Conservation (phyloP, 306 rosid species). For the Cajanus cajan region DNA sequence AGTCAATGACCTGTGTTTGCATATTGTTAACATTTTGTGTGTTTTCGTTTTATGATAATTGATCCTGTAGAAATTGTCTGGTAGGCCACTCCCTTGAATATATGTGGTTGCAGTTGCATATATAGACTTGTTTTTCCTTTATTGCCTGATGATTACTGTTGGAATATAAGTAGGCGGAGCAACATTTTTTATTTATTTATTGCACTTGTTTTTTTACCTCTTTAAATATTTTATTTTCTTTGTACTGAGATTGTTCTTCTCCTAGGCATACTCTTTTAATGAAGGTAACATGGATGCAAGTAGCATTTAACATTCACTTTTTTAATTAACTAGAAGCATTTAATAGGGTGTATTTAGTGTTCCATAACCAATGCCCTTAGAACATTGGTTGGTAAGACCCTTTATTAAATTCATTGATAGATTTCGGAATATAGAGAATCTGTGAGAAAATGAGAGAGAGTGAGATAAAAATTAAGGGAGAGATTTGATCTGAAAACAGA, state of each 20-base stretch:
- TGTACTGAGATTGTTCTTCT: neutral
- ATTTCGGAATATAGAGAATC: neutral
- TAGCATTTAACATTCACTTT: neutral
- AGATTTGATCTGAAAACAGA: neutral
- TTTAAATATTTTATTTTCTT: neutral
- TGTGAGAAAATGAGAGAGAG: neutral
- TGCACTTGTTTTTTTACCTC: neutral
- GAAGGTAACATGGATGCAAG: neutral
- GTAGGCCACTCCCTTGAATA: neutral
- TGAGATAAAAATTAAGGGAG: neutral
- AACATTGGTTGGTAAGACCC: neutral
- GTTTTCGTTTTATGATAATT: constrained; percentile 17
- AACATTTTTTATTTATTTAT: neutral
- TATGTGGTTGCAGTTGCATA: neutral
- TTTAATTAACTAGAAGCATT: neutral
- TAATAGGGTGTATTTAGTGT: neutral
- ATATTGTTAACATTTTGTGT: constrained; percentile 1
- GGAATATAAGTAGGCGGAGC: neutral
- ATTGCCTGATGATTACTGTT: neutral
- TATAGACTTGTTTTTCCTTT: neutral
- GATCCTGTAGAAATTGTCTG: constrained; percentile 1
- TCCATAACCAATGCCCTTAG: neutral
- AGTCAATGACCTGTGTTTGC: constrained; percentile 18
- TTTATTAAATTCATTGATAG: neutral
- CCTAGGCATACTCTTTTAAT: neutral